A percentile compares a stretch with the other conserved stretches of the same genome.
Evolutionary conservation across 2,329 filamentous ascomycete genomes (phyloP).

Genomic region (Lecanoromycetidae sp.): DNA sequence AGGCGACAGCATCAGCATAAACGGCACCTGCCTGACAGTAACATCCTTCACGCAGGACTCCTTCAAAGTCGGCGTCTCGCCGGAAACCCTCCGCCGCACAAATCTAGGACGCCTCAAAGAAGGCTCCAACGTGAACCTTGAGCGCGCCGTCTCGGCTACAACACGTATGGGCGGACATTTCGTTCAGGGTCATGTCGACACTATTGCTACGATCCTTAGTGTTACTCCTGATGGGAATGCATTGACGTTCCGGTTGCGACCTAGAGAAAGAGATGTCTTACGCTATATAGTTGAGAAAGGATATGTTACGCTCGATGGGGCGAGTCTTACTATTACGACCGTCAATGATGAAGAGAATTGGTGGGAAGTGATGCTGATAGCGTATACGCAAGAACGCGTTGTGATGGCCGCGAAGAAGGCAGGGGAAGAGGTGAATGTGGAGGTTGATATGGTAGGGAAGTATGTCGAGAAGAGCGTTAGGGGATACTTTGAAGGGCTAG

Average conservation of each 20-base stretch:
- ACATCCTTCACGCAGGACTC: slow-evolving; percentile 51
- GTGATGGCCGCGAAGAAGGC: slow-evolving; percentile 65
- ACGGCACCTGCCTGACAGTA: slow-evolving; percentile 82
- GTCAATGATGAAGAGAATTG: slow-evolving; percentile 73
- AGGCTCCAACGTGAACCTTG: slow-evolving; percentile 70
- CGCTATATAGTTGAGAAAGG: slow-evolving; percentile 93
- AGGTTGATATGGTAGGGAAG: slow-evolving; percentile 73
- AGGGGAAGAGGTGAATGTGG: slow-evolving; percentile 78
- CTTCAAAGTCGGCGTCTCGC: slow-evolving; percentile 90
- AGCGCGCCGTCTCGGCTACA: slow-evolving; percentile 78
- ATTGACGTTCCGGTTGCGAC: slow-evolving; percentile 70
- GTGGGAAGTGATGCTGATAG: slow-evolving; percentile 93
- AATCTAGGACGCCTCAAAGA: slow-evolving; percentile 68
- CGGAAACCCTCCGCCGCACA: slow-evolving; percentile 89
- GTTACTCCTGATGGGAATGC: slow-evolving; percentile 79
- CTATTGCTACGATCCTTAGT: slow-evolving; percentile 61
- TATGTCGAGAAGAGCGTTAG: slow-evolving; percentile 65
- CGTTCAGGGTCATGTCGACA: slow-evolving; percentile 95
- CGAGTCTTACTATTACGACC: slow-evolving; percentile 80
- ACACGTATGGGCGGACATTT: slow-evolving; percentile 98
- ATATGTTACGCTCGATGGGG: slow-evolving; percentile 86
- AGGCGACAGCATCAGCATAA: slow-evolving; percentile 89
- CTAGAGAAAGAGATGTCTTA: slow-evolving; percentile 56
- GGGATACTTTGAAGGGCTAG: slow-evolving; percentile 54
- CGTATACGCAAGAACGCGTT: slow-evolving; percentile 89